These are phyloP conservation scores for Phytopythium kandeliae DNA, from an alignment of 352 stramenopile genomes.

Conservation along the genomic window DNA sequence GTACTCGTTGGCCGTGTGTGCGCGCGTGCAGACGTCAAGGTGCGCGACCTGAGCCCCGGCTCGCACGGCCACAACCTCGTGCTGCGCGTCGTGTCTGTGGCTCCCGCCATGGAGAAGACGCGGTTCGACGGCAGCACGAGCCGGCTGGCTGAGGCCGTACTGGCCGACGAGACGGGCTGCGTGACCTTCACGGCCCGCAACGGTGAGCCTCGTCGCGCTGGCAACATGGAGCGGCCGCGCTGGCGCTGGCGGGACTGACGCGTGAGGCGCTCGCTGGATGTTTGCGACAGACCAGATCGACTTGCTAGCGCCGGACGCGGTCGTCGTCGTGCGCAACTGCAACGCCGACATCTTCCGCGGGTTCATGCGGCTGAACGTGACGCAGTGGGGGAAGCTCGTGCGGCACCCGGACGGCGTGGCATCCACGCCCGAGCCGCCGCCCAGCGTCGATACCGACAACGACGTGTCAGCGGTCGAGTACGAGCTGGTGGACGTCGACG, in stretches of 20 bases:
- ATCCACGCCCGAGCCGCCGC: constrained; percentile 57
- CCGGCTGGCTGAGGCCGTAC: constrained; percentile 67
- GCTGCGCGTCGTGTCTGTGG: constrained; percentile 62
- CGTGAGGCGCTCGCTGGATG: constrained; percentile 3
- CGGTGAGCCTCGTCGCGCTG: too few species aligned
- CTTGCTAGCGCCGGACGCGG: constrained; percentile 37
- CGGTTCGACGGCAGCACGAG: constrained; percentile 59
- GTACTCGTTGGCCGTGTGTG: constrained; percentile 2
- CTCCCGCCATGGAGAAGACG: constrained; percentile 53
- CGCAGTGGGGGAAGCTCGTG: constrained; percentile 79
- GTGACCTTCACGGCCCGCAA: constrained; percentile 80
- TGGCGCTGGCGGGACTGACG: not conserved
- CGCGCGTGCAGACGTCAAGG: constrained; percentile 56
- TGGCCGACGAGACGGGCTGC: constrained; percentile 80
- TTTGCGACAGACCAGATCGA: constrained; percentile 84
- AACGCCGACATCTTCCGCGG: constrained; percentile 82
- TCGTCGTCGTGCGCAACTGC: constrained; percentile 76
- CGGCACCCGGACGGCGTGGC: constrained; percentile 61
- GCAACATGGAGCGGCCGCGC: too few species aligned
- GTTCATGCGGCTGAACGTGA: constrained; percentile 83
- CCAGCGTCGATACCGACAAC: constrained; percentile 46
- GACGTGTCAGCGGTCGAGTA: constrained; percentile 83
- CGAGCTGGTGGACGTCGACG: constrained; percentile 76
- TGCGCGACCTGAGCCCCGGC: constrained; percentile 63
- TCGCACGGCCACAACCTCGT: constrained; percentile 82